Percentiles rank a stretch among this genome's conserved stretches.
phyloP scores from a whole-genome alignment of 345 rosid genomes.

The Toxicodendron radicans region DNA sequence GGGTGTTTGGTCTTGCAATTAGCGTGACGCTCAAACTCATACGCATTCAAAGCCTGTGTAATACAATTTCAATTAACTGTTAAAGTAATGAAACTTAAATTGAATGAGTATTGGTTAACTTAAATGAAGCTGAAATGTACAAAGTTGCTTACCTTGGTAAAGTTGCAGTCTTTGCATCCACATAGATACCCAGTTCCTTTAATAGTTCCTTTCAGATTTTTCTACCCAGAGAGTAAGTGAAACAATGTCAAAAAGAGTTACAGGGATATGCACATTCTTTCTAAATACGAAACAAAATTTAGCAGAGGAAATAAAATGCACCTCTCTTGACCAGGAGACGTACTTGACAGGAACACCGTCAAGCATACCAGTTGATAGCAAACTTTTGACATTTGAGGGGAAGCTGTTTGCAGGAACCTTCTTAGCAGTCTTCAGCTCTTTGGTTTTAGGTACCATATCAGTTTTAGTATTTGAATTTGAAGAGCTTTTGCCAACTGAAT shows the following conservation, averaged over 20 bases:
- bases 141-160: slow-evolving; percentile 38
- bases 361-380: slow-evolving; percentile 69
- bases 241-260: slow-evolving; percentile 1
- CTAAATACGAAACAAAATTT: not conserved
- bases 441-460: slow-evolving; percentile 29
- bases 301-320: slow-evolving; percentile 21
- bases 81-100: not conserved
- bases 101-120: not conserved
- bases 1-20: slow-evolving; percentile 77
- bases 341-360: slow-evolving; percentile 70
- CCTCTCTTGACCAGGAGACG: slow-evolving; percentile 71
- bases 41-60: slow-evolving; percentile 57
- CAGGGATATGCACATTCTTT: not conserved
- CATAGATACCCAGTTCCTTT: slow-evolving; percentile 60
- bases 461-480: slow-evolving; percentile 26
- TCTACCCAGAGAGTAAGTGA: slow-evolving; percentile 30
- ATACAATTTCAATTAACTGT: slow-evolving; percentile 9
- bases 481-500: slow-evolving; percentile 29
- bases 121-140: not conserved
- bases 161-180: slow-evolving; percentile 57
- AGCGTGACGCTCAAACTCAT: slow-evolving; percentile 69
- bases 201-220: slow-evolving; percentile 47
- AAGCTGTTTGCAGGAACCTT: slow-evolving; percentile 53
- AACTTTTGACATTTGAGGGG: slow-evolving; percentile 69
- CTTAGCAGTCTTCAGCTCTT: slow-evolving; percentile 43